Percentiles rank a stretch among this genome's conserved stretches.
Conservation (phyloP, 73 alveolate genomes). For the Effrenium voratum region DNA sequence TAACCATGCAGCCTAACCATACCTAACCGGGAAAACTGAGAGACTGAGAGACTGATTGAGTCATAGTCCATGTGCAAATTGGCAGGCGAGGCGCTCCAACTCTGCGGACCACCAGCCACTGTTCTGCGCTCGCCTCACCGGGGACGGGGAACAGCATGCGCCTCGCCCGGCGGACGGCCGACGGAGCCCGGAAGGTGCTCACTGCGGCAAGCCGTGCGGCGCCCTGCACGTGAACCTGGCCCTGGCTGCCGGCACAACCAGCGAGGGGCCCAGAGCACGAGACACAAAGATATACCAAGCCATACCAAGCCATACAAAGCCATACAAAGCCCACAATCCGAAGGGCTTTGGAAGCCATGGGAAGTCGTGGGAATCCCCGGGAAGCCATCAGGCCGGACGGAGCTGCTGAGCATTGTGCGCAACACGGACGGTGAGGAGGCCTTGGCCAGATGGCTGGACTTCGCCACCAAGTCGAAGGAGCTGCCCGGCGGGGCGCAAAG, state of each 20-base stretch:
- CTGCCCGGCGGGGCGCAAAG: no score
- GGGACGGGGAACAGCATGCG: no score
- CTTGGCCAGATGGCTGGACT: neutral
- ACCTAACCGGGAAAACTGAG: neutral
- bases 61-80: neutral
- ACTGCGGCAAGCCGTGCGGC: neutral
- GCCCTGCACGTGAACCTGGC: neutral
- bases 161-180: neutral
- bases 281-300: neutral
- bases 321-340: neutral
- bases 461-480: neutral
- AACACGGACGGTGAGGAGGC: constrained; percentile 6
- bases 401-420: constrained; percentile 10
- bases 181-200: neutral
- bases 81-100: no score
- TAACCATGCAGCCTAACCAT: neutral
- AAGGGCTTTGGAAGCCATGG: neutral
- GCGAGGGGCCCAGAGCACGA: neutral
- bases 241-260: constrained; percentile 14
- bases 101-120: no score
- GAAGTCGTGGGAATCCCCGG: neutral
- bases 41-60: neutral
- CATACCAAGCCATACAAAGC: neutral
- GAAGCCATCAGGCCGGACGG: neutral
- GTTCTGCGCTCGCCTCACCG: no score